Evolutionary conservation across 441 rosid genomes (phyloP).

Genomic region (Macaranga tanarius): DNA sequence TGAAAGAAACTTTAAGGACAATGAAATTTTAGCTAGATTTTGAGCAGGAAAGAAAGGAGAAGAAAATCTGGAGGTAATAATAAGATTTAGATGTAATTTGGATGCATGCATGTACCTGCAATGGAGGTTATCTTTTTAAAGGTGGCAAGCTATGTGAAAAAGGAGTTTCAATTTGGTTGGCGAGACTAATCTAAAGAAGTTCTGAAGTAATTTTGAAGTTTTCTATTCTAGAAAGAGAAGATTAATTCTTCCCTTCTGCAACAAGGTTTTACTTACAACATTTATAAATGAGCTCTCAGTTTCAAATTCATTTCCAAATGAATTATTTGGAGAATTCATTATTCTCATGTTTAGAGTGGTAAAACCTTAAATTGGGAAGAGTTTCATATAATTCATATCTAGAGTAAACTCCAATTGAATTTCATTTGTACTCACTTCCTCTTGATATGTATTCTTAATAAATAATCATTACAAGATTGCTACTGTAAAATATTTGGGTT

Average conservation of each 20-base stretch:
- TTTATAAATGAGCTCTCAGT: too few relatives aligned
- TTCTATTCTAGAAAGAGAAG: neutral
- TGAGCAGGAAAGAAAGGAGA: neutral
- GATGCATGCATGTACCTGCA: neutral
- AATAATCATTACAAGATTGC: neutral
- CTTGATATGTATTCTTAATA: too few relatives aligned
- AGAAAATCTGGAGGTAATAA: neutral
- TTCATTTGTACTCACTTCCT: too few relatives aligned
- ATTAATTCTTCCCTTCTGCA: neutral
- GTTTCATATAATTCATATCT: too few relatives aligned
- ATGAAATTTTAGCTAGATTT: neutral
- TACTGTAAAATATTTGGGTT: too few relatives aligned
- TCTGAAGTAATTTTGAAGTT: neutral
- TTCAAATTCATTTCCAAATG: too few relatives aligned
- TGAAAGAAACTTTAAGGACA: neutral
- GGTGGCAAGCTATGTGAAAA: neutral
- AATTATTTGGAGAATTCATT: too few relatives aligned
- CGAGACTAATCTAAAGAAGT: neutral
- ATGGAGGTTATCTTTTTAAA: neutral
- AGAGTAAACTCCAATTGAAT: too few relatives aligned
- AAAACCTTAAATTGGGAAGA: too few relatives aligned
- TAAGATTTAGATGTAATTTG: neutral
- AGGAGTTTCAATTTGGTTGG: neutral
- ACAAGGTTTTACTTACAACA: too few relatives aligned
- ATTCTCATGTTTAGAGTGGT: too few relatives aligned